phyloP scores from a whole-genome alignment of 2,329 filamentous ascomycete genomes.

The Atkinsonella hypoxylon region DNA sequence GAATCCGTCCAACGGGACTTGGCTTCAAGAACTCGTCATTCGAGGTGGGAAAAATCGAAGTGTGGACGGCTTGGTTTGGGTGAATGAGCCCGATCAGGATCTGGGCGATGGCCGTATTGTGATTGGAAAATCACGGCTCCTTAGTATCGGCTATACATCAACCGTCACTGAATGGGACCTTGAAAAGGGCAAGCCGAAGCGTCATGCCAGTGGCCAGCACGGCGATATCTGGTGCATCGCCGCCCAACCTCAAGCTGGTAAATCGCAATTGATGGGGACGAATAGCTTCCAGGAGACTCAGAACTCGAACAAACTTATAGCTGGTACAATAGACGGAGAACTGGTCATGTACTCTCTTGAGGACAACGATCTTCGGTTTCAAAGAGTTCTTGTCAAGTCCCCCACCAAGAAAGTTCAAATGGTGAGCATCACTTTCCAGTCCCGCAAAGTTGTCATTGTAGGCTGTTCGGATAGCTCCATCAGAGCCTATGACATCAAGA shows the following conservation, averaged over 20 bases:
- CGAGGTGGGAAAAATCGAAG: conserved; percentile 73
- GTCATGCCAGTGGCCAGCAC: conserved; percentile 82
- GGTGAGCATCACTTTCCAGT: conserved; percentile 84
- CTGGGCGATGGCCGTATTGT: conserved; percentile 48
- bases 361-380: conserved; percentile 70
- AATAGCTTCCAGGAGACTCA: conserved; percentile 18
- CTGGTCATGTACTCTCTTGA: conserved; percentile 79
- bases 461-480: conserved; percentile 97
- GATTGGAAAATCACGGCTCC: conserved; percentile 68
- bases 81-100: conserved; percentile 67
- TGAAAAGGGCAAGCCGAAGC: conserved; percentile 60
- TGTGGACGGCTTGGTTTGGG: conserved; percentile 87
- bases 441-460: conserved; percentile 68
- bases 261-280: conserved; percentile 6
- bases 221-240: conserved; percentile 96
- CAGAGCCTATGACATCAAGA: conserved; percentile 76
- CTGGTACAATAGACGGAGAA: conserved; percentile 82
- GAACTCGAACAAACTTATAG: conserved; percentile 53
- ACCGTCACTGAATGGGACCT: conserved; percentile 94
- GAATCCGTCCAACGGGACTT: conserved; percentile 72
- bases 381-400: conserved; percentile 62
- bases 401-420: conserved; percentile 78
- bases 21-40: conserved; percentile 84
- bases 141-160: conserved; percentile 91
- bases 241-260: conserved; percentile 53